A percentile compares a stretch with the other conserved stretches of the same genome.
Conservation (phyloP, 2,329 filamentous ascomycete genomes). For the Stenocarpella maydis region DNA sequence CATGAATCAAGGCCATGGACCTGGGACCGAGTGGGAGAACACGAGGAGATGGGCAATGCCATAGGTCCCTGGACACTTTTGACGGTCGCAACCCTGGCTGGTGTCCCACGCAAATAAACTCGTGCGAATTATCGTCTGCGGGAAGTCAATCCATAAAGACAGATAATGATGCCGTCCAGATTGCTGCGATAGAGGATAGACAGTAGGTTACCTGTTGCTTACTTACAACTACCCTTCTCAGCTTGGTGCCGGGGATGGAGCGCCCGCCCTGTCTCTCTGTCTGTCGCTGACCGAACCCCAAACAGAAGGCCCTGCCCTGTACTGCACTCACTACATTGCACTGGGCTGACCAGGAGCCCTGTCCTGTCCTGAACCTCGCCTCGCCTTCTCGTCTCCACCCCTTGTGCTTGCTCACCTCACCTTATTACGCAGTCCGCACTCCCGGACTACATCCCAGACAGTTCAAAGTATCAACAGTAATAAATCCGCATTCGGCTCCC, state of each 20-base stretch:
- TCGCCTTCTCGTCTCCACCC: constrained; percentile 10
- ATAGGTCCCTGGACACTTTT: not conserved
- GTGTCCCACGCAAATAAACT: constrained; percentile 14
- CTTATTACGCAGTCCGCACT: not conserved
- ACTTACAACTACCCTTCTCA: not conserved
- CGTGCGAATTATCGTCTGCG: constrained; percentile 10
- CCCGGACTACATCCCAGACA: not conserved
- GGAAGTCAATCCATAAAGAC: not conserved
- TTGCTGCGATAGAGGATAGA: too few species aligned
- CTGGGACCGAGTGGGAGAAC: not conserved
- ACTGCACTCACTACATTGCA: not conserved
- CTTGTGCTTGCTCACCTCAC: constrained; percentile 3
- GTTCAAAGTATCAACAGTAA: constrained; percentile 12
- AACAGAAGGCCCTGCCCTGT: not conserved
- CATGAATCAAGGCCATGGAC: not conserved
- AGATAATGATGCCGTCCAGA: not conserved
- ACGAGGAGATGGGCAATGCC: not conserved
- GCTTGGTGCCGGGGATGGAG: not conserved
- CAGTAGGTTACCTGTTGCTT: too few species aligned
- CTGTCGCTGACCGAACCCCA: constrained; percentile 21
- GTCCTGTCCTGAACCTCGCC: not conserved
- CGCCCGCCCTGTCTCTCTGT: not conserved
- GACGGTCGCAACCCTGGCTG: not conserved
- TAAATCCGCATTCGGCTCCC: constrained; percentile 30
- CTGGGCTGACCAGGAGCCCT: too few species aligned